A percentile compares a stretch with the other conserved stretches of the same genome.
These are phyloP conservation scores for Circinella minor DNA, from an alignment of 371 early-diverging fungal genomes.

Conservation along the genomic window DNA sequence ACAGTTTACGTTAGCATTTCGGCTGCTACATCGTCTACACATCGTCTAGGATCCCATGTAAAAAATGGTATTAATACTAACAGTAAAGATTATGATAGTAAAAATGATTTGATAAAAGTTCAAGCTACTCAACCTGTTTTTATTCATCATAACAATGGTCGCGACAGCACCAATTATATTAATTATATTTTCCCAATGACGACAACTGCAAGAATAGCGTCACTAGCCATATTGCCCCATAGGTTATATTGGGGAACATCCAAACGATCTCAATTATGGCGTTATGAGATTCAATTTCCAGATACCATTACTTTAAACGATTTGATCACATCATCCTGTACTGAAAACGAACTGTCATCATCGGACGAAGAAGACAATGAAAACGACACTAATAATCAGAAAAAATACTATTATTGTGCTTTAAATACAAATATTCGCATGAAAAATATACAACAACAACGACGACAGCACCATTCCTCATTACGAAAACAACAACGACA, in stretches of 20 bases:
- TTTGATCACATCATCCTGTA: background rate
- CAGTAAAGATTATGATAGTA: no score
- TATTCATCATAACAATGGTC: background rate
- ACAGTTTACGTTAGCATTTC: background rate
- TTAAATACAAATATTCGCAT: background rate
- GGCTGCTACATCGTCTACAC: background rate
- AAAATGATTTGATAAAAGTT: background rate
- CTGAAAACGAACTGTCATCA: no score
- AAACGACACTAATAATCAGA: background rate
- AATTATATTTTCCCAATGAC: background rate
- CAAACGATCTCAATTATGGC: constrained; percentile 1
- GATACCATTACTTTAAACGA: background rate
- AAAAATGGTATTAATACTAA: no score
- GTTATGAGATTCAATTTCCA: constrained; percentile 1
- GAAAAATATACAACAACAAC: background rate
- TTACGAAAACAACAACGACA: background rate
- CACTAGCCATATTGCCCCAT: no score
- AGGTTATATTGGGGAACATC: constrained; percentile 12
- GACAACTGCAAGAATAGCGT: background rate
- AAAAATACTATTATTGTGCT: background rate
- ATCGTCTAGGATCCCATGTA: no score
- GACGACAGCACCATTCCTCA: background rate
- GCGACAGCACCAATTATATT: background rate
- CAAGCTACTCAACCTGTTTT: background rate
- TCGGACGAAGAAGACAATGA: background rate